Conservation (phyloP, 495 filamentous ascomycete genomes). For the Podospora pseudopauciseta region DNA sequence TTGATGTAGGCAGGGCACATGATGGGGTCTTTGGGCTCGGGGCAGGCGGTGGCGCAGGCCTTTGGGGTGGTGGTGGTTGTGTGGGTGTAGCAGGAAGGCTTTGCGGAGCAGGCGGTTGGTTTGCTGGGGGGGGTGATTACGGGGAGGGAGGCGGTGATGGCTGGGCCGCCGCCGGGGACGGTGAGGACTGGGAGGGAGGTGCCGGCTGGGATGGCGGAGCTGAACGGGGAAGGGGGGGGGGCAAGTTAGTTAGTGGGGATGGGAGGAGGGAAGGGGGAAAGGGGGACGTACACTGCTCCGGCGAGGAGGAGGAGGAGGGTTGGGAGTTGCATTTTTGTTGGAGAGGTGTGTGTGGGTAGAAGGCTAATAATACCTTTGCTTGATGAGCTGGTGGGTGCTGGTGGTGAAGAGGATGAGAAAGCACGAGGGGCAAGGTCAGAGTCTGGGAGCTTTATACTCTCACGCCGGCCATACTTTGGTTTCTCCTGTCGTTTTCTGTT, state of each 20-base stretch:
- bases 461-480: not conserved
- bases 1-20: conserved; percentile 30
- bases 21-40: conserved; percentile 1
- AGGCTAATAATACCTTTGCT: no score
- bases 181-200: not conserved
- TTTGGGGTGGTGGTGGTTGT: conserved; percentile 14
- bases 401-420: conserved; percentile 1
- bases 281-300: conserved; percentile 4
- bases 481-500: not conserved
- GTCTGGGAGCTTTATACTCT: not conserved
- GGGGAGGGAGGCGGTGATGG: conserved; percentile 3
- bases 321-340: conserved; percentile 5
- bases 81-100: conserved; percentile 23
- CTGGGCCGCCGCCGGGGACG: not conserved
- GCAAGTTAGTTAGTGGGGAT: not conserved
- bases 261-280: not conserved
- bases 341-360: no score
- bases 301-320: conserved; percentile 2
- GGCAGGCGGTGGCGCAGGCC: conserved; percentile 12
- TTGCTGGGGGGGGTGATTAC: not conserved
- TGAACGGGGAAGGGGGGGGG: not conserved
- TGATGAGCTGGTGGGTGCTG: not conserved
- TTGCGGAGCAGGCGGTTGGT: not conserved
- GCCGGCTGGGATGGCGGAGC: conserved; percentile 3
- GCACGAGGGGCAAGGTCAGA: not conserved